A percentile compares a stretch with the other conserved stretches of the same genome.
Evolutionary conservation across 1,284 basidiomycete species (phyloP).

Genomic region (Fomitopsis pinicola): DNA sequence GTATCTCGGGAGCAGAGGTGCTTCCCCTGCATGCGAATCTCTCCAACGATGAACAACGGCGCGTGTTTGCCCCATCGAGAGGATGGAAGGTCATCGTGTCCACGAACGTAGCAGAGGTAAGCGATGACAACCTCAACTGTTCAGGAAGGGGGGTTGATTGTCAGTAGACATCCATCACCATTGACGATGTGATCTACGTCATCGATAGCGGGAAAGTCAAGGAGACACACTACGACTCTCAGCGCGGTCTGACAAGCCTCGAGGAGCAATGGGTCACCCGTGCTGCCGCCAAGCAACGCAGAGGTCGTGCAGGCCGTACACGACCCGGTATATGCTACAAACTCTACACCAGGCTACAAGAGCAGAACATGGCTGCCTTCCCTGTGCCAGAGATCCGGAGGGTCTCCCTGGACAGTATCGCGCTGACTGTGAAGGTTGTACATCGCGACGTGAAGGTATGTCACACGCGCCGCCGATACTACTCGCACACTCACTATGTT

Average conservation of each 20-base stretch:
- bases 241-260: conserved; percentile 71
- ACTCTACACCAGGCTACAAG: conserved; percentile 77
- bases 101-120: conserved; percentile 85
- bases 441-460: conserved; percentile 77
- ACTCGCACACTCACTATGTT: background rate
- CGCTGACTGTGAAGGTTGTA: conserved; percentile 81
- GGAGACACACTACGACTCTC: conserved; percentile 81
- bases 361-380: conserved; percentile 67
- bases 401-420: conserved; percentile 84
- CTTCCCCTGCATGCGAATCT: conserved; percentile 91
- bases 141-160: background rate
- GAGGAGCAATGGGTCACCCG: conserved; percentile 79
- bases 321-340: conserved; percentile 83
- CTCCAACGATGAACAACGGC: conserved; percentile 79
- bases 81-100: conserved; percentile 86
- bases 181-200: conserved; percentile 86
- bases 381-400: conserved; percentile 87
- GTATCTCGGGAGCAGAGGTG: conserved; percentile 47
- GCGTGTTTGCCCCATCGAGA: conserved; percentile 65
- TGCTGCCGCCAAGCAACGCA: conserved; percentile 80
- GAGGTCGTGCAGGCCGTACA: conserved; percentile 89
- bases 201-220: conserved; percentile 88
- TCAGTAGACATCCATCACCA: conserved; percentile 86
- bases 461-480: background rate
- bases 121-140: conserved; percentile 3